phyloP scores from a whole-genome alignment of 2,329 filamentous ascomycete genomes.

The Drechslerella coelobrocha region DNA sequence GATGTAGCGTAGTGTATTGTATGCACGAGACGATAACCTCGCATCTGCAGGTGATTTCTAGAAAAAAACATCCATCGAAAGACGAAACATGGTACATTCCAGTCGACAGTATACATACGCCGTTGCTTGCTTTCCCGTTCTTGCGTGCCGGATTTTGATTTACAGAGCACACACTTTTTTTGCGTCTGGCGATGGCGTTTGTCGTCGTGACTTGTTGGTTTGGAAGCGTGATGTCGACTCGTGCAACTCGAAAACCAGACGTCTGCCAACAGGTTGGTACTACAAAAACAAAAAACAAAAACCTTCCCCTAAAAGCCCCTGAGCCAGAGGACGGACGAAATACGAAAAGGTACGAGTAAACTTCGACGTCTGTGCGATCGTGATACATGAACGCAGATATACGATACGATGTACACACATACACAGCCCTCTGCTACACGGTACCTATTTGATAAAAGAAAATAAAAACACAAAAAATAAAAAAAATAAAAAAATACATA shows the following conservation, averaged over 20 bases:
- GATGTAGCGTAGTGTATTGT: neutral
- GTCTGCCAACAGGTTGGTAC: neutral
- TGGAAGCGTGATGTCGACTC: neutral
- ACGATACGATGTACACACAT: too few species aligned
- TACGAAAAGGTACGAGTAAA: too few species aligned
- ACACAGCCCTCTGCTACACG: neutral
- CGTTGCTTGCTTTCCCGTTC: neutral
- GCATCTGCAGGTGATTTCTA: slow-evolving; percentile 1
- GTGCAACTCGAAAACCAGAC: neutral
- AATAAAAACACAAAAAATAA: too few species aligned
- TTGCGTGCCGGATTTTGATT: too few species aligned
- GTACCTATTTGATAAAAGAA: too few species aligned
- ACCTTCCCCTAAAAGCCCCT: too few species aligned
- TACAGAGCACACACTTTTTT: too few species aligned
- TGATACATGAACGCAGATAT: too few species aligned
- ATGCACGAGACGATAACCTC: neutral
- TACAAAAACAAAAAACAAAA: too few species aligned
- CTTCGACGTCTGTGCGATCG: slow-evolving; percentile 1
- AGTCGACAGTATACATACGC: neutral
- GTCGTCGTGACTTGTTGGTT: neutral
- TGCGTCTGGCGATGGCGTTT: too few species aligned
- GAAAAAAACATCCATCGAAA: neutral
- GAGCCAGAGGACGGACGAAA: too few species aligned
- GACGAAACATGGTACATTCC: neutral
- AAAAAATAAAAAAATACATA: too few species aligned